These are phyloP conservation scores for Cynanchum wilfordii DNA, from an alignment of 257 asterid species.

Conservation along the genomic window DNA sequence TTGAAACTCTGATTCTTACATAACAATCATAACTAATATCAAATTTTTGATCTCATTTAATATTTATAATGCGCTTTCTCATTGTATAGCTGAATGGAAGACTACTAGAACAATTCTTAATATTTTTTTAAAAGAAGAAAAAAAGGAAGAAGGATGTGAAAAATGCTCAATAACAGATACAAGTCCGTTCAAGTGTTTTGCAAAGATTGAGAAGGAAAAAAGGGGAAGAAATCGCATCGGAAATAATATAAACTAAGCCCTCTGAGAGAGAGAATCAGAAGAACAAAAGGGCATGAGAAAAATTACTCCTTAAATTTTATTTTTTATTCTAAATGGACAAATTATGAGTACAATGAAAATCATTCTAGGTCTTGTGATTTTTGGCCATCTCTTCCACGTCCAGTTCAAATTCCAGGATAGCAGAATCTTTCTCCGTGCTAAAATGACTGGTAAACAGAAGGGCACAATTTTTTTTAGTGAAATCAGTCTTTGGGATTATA, in stretches of 20 bases:
- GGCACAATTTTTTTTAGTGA: neutral
- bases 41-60: too few species aligned
- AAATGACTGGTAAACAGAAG: conserved; percentile 35
- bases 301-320: neutral
- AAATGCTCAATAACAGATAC: conserved; percentile 3
- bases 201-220: neutral
- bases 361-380: conserved; percentile 51
- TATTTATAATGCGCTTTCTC: too few species aligned
- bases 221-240: too few species aligned
- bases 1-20: too few species aligned
- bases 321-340: conserved; percentile 8
- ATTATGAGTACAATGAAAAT: conserved; percentile 9
- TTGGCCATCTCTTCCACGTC: conserved; percentile 77
- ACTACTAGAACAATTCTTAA: too few species aligned
- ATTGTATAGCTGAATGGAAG: too few species aligned
- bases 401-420: conserved; percentile 71
- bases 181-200: neutral
- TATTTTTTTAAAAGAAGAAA: too few species aligned
- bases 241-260: too few species aligned
- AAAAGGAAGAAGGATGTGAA: too few species aligned
- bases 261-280: too few species aligned
- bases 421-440: conserved; percentile 47
- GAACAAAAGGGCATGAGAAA: neutral
- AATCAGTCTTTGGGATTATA: neutral
- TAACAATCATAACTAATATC: too few species aligned